These are phyloP conservation scores for Amaranthus hypochondriacus DNA, from an alignment of 148 eudicot genomes.

Conservation along the genomic window DNA sequence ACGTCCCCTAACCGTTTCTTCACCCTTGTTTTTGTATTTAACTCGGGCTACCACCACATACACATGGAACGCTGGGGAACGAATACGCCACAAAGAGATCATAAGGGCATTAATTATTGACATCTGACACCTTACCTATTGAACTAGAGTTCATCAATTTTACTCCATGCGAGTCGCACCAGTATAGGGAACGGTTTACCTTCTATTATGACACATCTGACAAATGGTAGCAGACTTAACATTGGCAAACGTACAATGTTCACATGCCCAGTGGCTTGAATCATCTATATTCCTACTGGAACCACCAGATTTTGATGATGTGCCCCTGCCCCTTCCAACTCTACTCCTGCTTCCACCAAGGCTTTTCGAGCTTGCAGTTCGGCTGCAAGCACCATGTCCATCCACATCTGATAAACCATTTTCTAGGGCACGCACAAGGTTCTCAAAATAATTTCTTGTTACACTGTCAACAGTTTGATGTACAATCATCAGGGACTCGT, in stretches of 20 bases:
- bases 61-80: slow-evolving; percentile 2
- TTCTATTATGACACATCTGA: slow-evolving; percentile 69
- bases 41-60: slow-evolving; percentile 6
- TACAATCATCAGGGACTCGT: neutral
- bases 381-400: slow-evolving; percentile 47
- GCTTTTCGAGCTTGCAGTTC: slow-evolving; percentile 53
- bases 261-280: slow-evolving; percentile 72
- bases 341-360: slow-evolving; percentile 46
- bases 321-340: slow-evolving; percentile 45
- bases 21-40: slow-evolving; percentile 9
- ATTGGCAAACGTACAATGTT: slow-evolving; percentile 81
- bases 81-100: neutral
- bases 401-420: slow-evolving; percentile 79
- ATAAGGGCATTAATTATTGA: slow-evolving; percentile 7
- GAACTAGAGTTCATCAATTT: neutral
- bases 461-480: slow-evolving; percentile 41
- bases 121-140: neutral
- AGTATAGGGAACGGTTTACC: slow-evolving; percentile 26
- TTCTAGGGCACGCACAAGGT: slow-evolving; percentile 83
- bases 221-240: slow-evolving; percentile 43
- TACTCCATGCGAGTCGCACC: slow-evolving; percentile 1
- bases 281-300: slow-evolving; percentile 54
- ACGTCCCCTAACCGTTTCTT: neutral
- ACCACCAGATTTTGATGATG: slow-evolving; percentile 51
- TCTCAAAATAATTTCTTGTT: slow-evolving; percentile 83